Evolutionary conservation across 2,329 filamentous ascomycete species (phyloP), one percentile per base, ranked within the genome.

Genomic region (Ceratocystis cacaofunesta): DNA sequence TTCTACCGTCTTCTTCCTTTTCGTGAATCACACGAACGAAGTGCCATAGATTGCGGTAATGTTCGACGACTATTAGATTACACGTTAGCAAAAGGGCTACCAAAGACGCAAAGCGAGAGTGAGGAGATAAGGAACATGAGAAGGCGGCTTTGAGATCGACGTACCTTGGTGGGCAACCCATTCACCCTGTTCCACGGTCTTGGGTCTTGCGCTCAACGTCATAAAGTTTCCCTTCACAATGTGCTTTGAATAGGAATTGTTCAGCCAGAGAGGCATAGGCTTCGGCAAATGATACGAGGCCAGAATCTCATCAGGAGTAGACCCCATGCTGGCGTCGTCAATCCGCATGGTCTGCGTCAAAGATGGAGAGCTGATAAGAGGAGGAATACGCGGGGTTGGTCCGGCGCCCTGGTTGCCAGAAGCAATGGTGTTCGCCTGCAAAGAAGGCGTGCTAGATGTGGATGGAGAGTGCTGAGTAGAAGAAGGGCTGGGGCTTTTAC

Each of bases 161-260:
- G 73, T 80, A 95, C 92, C 86, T 80, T 96, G 92, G 75, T 96
- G 90, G 69, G 92, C 92, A 70, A 96, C 82, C 92, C 92, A 97
- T 76, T 97, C 92, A 70, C 90, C 92, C 73, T 90, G 85, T 72
- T 96, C 92, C 58, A 96, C 89, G 66, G 94, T 92, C 78, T 92
- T 92, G 25, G 92, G 92, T 73, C 92, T 88, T 62, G 91, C 90
- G 71, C 92, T 95, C 67, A 97, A 78, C 10, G 92, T 96, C 87
- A 96, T 90, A 74, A 97, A 96, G 78, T 96, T 97, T 67, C 92
- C 92, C 78, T 92, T 95, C 72, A 96, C 92, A 69, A 96, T 95
- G 72, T 95, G 85, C 73, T 87, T 89, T 65, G 88, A 86, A 73
- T 89, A 88, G 68, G 84, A 78, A 65, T 87, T 82, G 72, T 89